Evolutionary conservation across 1,284 basidiomycete genomes (phyloP).

Genomic region (Termitomyces sp.): DNA sequence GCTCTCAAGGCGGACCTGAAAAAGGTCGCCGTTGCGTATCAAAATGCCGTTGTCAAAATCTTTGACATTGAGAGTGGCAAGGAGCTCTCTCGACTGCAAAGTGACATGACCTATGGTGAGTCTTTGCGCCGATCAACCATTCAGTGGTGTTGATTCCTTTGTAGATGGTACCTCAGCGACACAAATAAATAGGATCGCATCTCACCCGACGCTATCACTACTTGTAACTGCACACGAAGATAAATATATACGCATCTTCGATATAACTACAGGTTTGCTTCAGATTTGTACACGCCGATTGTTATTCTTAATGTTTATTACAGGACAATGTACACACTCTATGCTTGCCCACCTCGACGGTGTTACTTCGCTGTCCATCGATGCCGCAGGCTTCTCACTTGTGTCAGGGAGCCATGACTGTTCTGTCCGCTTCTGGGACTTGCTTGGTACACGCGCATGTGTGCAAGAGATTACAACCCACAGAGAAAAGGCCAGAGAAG

Average conservation of each 20-base stretch:
- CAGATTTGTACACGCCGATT: not conserved
- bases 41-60: constrained; percentile 85
- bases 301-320: constrained; percentile 4
- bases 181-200: constrained; percentile 87
- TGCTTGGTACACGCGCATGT: constrained; percentile 75
- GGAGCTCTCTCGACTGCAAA: constrained; percentile 66
- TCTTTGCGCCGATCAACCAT: constrained; percentile 14
- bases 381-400: constrained; percentile 80
- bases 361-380: constrained; percentile 87
- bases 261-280: constrained; percentile 70
- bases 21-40: constrained; percentile 87
- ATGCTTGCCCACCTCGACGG: constrained; percentile 90
- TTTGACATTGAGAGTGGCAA: constrained; percentile 86
- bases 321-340: constrained; percentile 81
- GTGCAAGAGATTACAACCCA: constrained; percentile 89
- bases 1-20: constrained; percentile 74
- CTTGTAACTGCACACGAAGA: constrained; percentile 93
- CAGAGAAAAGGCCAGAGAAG: constrained; percentile 84
- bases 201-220: constrained; percentile 87
- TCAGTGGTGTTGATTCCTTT: constrained; percentile 11
- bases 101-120: constrained; percentile 69
- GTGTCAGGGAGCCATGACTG: constrained; percentile 93
- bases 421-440: constrained; percentile 92
- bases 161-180: constrained; percentile 67
- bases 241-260: constrained; percentile 87